phyloP scores from a whole-genome alignment of 805 yeast species.

The Brettanomyces sp. region DNA sequence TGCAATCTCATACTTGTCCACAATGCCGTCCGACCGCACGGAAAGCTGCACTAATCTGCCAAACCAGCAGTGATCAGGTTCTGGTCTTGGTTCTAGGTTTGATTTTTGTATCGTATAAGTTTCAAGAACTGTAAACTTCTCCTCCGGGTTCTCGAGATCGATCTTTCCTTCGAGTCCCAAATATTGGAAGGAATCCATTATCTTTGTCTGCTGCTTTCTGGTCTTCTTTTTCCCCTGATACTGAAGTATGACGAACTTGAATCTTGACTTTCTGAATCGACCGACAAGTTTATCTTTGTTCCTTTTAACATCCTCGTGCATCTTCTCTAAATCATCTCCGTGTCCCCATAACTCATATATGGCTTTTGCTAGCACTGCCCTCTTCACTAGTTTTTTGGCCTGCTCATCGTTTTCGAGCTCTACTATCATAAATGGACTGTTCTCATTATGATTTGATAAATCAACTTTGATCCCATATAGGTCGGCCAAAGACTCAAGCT shows the following conservation, averaged over 20 bases:
- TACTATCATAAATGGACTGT: slow-evolving; percentile 64
- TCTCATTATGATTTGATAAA: slow-evolving; percentile 45
- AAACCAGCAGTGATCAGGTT: slow-evolving; percentile 57
- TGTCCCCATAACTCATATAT: slow-evolving; percentile 82
- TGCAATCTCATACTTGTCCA: slow-evolving; percentile 75
- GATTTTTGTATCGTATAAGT: slow-evolving; percentile 37
- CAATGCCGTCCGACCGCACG: slow-evolving; percentile 48
- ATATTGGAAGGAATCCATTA: slow-evolving; percentile 66
- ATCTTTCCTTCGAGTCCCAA: slow-evolving; percentile 71
- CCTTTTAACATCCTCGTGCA: slow-evolving; percentile 43
- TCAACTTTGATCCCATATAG: slow-evolving; percentile 49
- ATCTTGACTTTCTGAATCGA: slow-evolving; percentile 38
- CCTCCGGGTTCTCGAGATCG: slow-evolving; percentile 66
- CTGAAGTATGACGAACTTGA: slow-evolving; percentile 76
- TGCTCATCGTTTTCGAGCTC: slow-evolving; percentile 55
- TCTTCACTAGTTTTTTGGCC: slow-evolving; percentile 52
- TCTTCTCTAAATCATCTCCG: slow-evolving; percentile 43
- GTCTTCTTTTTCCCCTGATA: slow-evolving; percentile 59
- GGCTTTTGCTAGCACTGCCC: slow-evolving; percentile 65
- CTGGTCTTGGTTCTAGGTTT: slow-evolving; percentile 30
- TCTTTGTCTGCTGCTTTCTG: slow-evolving; percentile 39
- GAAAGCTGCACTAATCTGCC: slow-evolving; percentile 62
- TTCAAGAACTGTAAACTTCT: slow-evolving; percentile 64
- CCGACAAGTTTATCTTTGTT: slow-evolving; percentile 21
- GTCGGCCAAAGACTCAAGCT: slow-evolving; percentile 75